Percentiles rank a stretch among this genome's conserved stretches.
Evolutionary conservation across 768 basidiomycete genomes (phyloP).

Genomic region (Heimioporus sp.): DNA sequence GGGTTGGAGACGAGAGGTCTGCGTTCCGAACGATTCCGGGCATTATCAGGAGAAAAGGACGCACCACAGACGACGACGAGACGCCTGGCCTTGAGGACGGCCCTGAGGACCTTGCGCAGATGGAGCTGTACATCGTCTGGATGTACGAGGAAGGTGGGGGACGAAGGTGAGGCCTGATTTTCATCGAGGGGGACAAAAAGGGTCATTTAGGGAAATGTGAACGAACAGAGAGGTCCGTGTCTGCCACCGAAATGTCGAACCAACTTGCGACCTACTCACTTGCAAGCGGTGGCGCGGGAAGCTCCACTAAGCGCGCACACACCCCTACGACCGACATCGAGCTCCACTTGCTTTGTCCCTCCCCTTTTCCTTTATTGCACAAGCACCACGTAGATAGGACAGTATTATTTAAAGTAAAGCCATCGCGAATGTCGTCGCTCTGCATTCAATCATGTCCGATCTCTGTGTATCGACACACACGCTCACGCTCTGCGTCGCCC

Average conservation of each 20-base stretch:
- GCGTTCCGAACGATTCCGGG: slow-evolving; percentile 7
- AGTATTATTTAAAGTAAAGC: slow-evolving; percentile 11
- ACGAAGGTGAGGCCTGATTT: slow-evolving; percentile 42
- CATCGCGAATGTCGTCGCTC: background rate
- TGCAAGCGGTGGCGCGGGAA: slow-evolving; percentile 32
- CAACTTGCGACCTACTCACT: no score
- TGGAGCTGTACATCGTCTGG: slow-evolving; percentile 47
- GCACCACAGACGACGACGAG: slow-evolving; percentile 86
- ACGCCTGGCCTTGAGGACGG: slow-evolving; percentile 75
- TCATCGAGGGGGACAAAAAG: slow-evolving; percentile 60
- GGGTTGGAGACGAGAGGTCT: background rate
- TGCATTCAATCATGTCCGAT: slow-evolving; percentile 15
- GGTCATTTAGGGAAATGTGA: slow-evolving; percentile 50
- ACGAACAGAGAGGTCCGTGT: slow-evolving; percentile 3
- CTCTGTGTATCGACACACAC: slow-evolving; percentile 9
- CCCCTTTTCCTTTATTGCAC: slow-evolving; percentile 13
- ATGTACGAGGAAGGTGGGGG: slow-evolving; percentile 54
- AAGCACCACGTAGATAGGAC: slow-evolving; percentile 3
- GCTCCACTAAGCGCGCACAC: background rate
- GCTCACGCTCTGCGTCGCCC: slow-evolving; percentile 27
- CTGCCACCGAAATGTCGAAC: no score
- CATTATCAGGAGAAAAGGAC: slow-evolving; percentile 30
- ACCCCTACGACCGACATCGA: background rate
- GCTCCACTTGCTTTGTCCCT: slow-evolving; percentile 10
- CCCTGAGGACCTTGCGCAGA: slow-evolving; percentile 53